A percentile compares a stretch with the other conserved stretches of the same genome.
Evolutionary conservation across 2,329 filamentous ascomycete species (phyloP).

Genomic region (Onygenales sp.): DNA sequence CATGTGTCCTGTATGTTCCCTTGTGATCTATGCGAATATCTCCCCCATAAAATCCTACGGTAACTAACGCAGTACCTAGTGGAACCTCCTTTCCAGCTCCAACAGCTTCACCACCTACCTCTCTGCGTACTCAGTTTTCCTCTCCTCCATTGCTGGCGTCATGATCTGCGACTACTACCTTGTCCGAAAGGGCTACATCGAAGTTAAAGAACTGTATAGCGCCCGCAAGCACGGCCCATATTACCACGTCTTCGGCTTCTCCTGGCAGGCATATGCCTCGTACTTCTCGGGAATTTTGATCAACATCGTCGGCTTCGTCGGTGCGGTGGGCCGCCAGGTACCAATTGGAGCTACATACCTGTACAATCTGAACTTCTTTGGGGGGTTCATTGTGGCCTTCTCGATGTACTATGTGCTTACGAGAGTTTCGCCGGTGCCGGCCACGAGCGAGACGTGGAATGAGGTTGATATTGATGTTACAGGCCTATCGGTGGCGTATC

Average conservation of each 20-base stretch:
- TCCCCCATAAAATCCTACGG: background rate
- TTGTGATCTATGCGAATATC: background rate
- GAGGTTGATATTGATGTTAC: conserved; percentile 49
- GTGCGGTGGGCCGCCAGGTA: conserved; percentile 62
- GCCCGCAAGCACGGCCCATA: conserved; percentile 54
- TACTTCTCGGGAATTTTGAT: conserved; percentile 77
- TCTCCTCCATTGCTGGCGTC: conserved; percentile 89
- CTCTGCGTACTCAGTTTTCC: conserved; percentile 83
- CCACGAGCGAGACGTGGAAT: conserved; percentile 65
- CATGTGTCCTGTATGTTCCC: conserved; percentile 60
- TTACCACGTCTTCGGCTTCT: conserved; percentile 62
- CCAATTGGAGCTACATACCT: conserved; percentile 74
- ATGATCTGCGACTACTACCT: conserved; percentile 83
- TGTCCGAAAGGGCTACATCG: conserved; percentile 71
- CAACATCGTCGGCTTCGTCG: conserved; percentile 86
- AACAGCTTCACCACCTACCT: conserved; percentile 90
- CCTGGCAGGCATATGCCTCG: conserved; percentile 75
- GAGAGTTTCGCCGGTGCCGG: conserved; percentile 60
- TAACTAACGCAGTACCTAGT: conserved; percentile 15
- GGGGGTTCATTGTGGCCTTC: conserved; percentile 64
- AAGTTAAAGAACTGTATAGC: conserved; percentile 70
- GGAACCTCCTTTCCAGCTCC: conserved; percentile 60
- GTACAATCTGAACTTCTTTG: conserved; percentile 87
- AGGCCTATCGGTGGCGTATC: conserved; percentile 21
- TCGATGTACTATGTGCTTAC: conserved; percentile 62